Evolutionary conservation across 306 rosid genomes (phyloP), one percentile per base, ranked within the genome.

Genomic region (Dalbergia cultrata): DNA sequence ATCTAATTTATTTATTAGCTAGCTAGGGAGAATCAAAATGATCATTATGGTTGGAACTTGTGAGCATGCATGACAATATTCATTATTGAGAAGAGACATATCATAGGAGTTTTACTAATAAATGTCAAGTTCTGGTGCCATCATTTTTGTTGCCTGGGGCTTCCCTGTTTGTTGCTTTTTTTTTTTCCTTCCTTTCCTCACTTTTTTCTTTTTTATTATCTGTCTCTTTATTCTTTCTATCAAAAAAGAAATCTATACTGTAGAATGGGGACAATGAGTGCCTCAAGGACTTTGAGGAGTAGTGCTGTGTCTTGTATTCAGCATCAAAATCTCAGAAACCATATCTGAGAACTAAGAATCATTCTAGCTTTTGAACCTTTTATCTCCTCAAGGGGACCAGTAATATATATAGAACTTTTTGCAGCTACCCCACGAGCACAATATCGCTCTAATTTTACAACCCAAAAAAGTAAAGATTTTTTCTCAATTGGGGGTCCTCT

Each of bases 261-360:
- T 84, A 71, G 71, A 73, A 85, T 75, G 86, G 90, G 87, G 87
- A 85, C 88, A 85, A 76, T 74, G 88, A 86, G 87, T 84, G 72
- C 67, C 77, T 43, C 50, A 85, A 81, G 85, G 88, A 90, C 84
- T 84, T 74, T 79, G 86, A 13, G 9, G 56, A 77, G 34, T 61
- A 89, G 84, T 90, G 94, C 83, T 70, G 64, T 87, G 92, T 91
- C 91, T 95, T 86, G 89, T 86, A 83, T 93, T 93, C 93, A 91
- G 93, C 92, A 85, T 87, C 88, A 86, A 83, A 84, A 87, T 91
- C 94, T 81, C 78, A 82, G 10, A 89, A 85, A 64, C 78, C 87
- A 85, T 84, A 81, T 83, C 81, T 65, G 69, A 58, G 79, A 78
- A 86, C 84, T 89, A 26, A 80, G 86, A 82, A 95, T 90, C 92